These are phyloP conservation scores for Triadica sebifera DNA, from an alignment of 345 rosid species.

Conservation along the genomic window DNA sequence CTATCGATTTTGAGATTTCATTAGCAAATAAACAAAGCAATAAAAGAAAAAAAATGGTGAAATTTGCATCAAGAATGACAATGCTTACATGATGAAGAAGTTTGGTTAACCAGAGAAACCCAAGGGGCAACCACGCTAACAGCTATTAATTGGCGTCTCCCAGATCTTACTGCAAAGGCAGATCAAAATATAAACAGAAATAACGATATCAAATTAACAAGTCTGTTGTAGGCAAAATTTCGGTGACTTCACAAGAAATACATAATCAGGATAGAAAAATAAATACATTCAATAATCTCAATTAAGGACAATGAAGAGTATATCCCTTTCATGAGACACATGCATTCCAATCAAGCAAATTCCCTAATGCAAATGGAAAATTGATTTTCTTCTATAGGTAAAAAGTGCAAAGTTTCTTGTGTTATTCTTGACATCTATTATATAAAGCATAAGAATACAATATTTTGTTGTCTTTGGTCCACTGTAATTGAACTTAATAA, in stretches of 20 bases:
- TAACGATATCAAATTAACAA: neutral
- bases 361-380: neutral
- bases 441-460: neutral
- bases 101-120: constrained; percentile 49
- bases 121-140: constrained; percentile 57
- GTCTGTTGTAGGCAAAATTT: neutral
- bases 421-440: neutral
- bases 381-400: neutral
- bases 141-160: constrained; percentile 67
- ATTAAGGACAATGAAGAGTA: neutral
- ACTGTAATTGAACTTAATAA: neutral
- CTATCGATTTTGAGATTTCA: constrained; percentile 14
- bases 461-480: neutral
- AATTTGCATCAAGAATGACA: neutral
- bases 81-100: constrained; percentile 61
- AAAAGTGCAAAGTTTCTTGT: neutral
- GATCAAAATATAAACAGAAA: neutral
- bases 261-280: neutral
- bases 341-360: neutral
- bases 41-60: neutral
- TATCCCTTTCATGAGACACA: neutral
- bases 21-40: neutral
- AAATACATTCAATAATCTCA: neutral
- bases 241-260: neutral
- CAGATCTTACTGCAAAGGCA: constrained; percentile 43